Conservation (phyloP, 1,139 yeast genomes). For the Suhomyces ambrosiae region DNA sequence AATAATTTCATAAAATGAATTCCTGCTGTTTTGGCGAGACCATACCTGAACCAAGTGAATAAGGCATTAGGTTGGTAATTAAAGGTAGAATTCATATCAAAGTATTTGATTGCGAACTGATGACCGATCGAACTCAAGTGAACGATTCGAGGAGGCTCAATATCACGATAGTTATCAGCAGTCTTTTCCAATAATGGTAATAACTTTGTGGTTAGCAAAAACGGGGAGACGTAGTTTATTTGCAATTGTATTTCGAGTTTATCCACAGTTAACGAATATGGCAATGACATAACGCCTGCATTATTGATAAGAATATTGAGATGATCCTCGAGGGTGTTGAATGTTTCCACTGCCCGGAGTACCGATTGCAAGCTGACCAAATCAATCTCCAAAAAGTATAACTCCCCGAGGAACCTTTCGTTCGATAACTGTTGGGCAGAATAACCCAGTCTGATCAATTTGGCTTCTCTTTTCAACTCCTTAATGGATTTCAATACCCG, state of each 20-base stretch:
- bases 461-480: conserved; percentile 27
- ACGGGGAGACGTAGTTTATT: conserved; percentile 78
- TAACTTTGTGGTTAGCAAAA: conserved; percentile 64
- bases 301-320: conserved; percentile 72
- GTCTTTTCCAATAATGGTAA: conserved; percentile 55
- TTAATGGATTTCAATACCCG: conserved; percentile 40
- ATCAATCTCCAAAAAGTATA: conserved; percentile 64
- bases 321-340: conserved; percentile 50
- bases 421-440: conserved; percentile 3
- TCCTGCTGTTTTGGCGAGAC: conserved; percentile 77
- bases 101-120: conserved; percentile 52
- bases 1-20: conserved; percentile 73
- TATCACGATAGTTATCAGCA: conserved; percentile 24
- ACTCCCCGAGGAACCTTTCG: conserved; percentile 52
- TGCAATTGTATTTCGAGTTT: conserved; percentile 81
- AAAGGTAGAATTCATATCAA: conserved; percentile 54
- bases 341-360: conserved; percentile 52
- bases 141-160: conserved; percentile 58
- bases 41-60: conserved; percentile 80
- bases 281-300: conserved; percentile 83
- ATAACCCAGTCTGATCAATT: conserved; percentile 4
- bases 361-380: conserved; percentile 61
- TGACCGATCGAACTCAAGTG: conserved; percentile 75
- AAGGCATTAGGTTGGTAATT: conserved; percentile 63
- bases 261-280: conserved; percentile 63